phyloP scores from a whole-genome alignment of 805 yeast genomes.

The Metschnikowia koreensis region DNA sequence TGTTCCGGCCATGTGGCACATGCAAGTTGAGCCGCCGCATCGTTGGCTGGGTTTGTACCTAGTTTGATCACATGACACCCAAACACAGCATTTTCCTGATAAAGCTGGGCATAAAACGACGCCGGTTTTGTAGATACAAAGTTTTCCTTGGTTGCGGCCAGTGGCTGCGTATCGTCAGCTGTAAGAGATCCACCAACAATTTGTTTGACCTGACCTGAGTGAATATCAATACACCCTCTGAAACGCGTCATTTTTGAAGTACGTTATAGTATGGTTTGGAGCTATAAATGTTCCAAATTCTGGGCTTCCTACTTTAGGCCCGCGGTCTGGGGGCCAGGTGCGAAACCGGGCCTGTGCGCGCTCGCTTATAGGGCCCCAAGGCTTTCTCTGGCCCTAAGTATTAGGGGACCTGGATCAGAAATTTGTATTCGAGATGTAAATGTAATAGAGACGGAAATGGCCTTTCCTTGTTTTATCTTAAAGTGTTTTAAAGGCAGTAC shows the following conservation, averaged over 20 bases:
- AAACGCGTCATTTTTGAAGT: conserved; percentile 66
- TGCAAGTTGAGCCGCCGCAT: conserved; percentile 78
- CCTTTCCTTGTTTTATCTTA: too few relatives aligned
- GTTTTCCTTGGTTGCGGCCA: conserved; percentile 45
- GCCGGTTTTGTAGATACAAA: conserved; percentile 77
- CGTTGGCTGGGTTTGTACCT: conserved; percentile 74
- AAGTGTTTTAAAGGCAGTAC: too few relatives aligned
- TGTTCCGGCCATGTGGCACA: conserved; percentile 66
- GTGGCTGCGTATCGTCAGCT: conserved; percentile 46
- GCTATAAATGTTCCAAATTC: background rate
- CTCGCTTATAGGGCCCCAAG: background rate
- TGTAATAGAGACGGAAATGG: too few relatives aligned
- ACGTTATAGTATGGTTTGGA: background rate
- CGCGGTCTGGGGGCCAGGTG: background rate
- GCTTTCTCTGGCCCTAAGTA: background rate
- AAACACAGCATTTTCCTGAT: conserved; percentile 51
- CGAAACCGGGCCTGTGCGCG: background rate
- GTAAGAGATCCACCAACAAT: conserved; percentile 91
- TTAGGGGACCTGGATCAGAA: background rate
- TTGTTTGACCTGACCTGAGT: conserved; percentile 92
- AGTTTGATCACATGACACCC: conserved; percentile 95
- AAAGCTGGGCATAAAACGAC: conserved; percentile 69
- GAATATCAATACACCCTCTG: conserved; percentile 94
- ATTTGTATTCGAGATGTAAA: too few relatives aligned
- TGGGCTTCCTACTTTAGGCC: background rate